These are phyloP conservation scores for Closterium sp. DNA, from an alignment of 139 green algal species.

Conservation along the genomic window DNA sequence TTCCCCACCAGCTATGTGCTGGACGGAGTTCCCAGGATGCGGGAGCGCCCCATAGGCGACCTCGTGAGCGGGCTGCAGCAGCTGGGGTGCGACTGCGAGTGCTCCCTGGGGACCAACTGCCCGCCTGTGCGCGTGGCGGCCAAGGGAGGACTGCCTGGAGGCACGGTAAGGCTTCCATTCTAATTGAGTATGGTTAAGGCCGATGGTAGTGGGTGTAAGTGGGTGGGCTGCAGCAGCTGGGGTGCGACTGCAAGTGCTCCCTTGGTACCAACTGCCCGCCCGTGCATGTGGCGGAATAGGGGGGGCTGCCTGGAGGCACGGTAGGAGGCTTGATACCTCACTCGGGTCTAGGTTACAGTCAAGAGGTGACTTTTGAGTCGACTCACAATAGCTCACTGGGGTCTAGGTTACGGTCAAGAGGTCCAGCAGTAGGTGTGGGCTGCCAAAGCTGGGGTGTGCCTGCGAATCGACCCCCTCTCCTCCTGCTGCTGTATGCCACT, in stretches of 20 bases:
- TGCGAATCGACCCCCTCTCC: constrained; percentile 84
- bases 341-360: too few relatives aligned
- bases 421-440: too few relatives aligned
- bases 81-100: constrained; percentile 90
- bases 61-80: constrained; percentile 65
- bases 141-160: constrained; percentile 74
- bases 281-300: constrained; percentile 64
- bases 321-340: too few relatives aligned
- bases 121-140: constrained; percentile 77
- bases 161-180: constrained; percentile 76
- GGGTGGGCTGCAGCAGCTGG: constrained; percentile 81
- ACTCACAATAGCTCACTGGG: too few relatives aligned
- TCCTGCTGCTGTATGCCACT: constrained; percentile 47
- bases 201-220: too few relatives aligned
- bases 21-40: constrained; percentile 80
- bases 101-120: constrained; percentile 91
- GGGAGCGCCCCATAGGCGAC: constrained; percentile 89
- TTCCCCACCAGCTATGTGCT: constrained; percentile 40
- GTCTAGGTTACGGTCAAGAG: too few relatives aligned
- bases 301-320: constrained; percentile 80
- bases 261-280: constrained; percentile 94
- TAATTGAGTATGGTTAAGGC: too few relatives aligned
- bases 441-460: constrained; percentile 87
- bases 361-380: too few relatives aligned
- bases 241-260: constrained; percentile 86